Evolutionary conservation across 768 basidiomycete species (phyloP), one percentile per base, ranked within the genome.

Genomic region (Coprinopsis sp.): DNA sequence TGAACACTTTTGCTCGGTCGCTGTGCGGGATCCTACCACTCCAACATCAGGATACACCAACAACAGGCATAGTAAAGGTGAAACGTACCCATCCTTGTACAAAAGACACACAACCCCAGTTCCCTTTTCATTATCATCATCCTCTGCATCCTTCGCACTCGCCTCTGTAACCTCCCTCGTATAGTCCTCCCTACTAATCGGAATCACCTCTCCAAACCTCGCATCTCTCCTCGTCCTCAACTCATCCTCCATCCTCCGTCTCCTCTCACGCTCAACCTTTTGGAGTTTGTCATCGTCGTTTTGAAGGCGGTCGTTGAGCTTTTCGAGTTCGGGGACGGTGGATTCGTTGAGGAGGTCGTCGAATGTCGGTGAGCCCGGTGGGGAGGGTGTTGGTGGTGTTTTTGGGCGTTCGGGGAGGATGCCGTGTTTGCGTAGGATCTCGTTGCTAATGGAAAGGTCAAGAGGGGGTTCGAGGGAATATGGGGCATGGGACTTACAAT

Each of bases 161-260:
- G 91, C 90, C 51, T 98, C 94, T 0, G 93, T 98, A 10, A 99
- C 89, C 60, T 98, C 93, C 37, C 86, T 74, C 31, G 88, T 95
- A 64, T 97, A 99, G 61, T 96, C 94, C 13, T 92, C 92, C 52
- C 95, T 72, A 21, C 85, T 81, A 49, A 99, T 94, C 1, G 92
- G 91, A 60, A 88, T 84, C 37, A 96, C 77, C 21, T 79, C 70
- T 16, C 94, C 96, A 59, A 91, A 97, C 51, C 82, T 76, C 18
- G 82, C 82, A 46, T 71, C 76, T 53, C 72, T 76, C 48, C 79
- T 71, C 38, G 76, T 72, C 45, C 66, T 69, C 46, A 69, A 72
- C 56, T 89, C 75, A 53, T 91, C 81, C 11, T 70, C 74, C 12
- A 91, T 54, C 27, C 84, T 75, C 59, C 82, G 81, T 45, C 83